Evolutionary conservation across 1,284 basidiomycete species (phyloP).

Genomic region (Ustilago xerochloae): DNA sequence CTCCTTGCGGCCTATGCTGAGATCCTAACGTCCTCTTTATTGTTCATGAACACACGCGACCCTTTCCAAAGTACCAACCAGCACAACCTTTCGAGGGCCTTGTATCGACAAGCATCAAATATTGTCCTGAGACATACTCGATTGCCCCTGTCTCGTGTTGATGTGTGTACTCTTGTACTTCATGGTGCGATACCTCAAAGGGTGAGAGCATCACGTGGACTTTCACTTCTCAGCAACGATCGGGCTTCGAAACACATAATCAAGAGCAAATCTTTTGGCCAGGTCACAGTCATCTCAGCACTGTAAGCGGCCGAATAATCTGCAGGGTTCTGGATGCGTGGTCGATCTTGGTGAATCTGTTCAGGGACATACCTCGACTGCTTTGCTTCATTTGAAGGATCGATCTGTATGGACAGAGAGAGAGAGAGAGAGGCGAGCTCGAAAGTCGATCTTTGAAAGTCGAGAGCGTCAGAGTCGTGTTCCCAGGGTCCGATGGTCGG

Average conservation of each 20-base stretch:
- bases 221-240: neutral
- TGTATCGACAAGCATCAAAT: too few relatives aligned
- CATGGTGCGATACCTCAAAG: neutral
- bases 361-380: neutral
- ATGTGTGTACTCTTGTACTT: neutral
- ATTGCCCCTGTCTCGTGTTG: neutral
- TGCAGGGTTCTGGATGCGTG: neutral
- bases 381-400: neutral
- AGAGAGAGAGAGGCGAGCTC: too few relatives aligned
- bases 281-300: neutral
- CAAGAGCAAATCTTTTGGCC: too few relatives aligned
- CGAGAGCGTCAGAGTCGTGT: neutral
- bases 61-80: neutral
- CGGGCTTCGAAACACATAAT: neutral
- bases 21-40: too few relatives aligned
- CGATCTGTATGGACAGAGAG: too few relatives aligned
- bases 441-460: neutral
- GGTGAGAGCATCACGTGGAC: neutral
- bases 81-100: neutral
- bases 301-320: neutral
- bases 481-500: slow-evolving; percentile 7
- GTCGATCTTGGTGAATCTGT: neutral
- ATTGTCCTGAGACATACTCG: neutral
- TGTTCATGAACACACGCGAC: too few relatives aligned
- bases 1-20: neutral